Base-by-base conservation (phyloP, 192 early-diverging fungal genomes). In the Chytriomyces sp. region DNA sequence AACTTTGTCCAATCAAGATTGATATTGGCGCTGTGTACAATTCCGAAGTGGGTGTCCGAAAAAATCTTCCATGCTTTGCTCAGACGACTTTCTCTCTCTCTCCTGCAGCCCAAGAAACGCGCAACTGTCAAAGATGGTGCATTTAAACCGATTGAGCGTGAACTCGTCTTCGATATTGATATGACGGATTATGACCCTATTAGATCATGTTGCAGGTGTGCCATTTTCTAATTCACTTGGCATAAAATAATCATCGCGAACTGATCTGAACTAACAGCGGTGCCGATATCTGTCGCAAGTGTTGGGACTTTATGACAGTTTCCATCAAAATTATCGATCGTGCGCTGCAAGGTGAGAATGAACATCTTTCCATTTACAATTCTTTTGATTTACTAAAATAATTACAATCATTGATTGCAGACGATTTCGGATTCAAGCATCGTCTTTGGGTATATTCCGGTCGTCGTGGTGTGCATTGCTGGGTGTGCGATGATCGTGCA, bases 141-240 rank as follows among this genome's bases (percentile, higher is more conserved):
- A 7, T 95, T 97, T 76, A 79, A 85, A 10, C 93, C 97, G 0
- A 80, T 91, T 9, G 85, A 94, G 65, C 92, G 95, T 72, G 97
- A 99, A 79, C 84, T 99, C 50, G 94, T 99, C 44, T 96, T 99
- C 88, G 97, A 99, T 92, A 97, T 99, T 72, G 97, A 99, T 87
- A 95, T 99, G 95, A 97, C 96, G 1, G 97, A 99, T 83, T 99
- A 99, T 77, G 97, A 99, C 81, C 96, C 97, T 45, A 89, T 99
- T 59, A 88, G 97, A 57, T 97, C 95, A 7, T 99, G 97, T 80
- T 98, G 96, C 86, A 89, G 86, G 88, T 90, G 78, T 35, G 35
- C 35, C 35, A 35, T 35, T 35, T 35, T 35, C 35, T 35, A 35
- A 35, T 45, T 68, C 7, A 66, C 53, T 23, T 8, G 44, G 0